Base-by-base conservation (phyloP, 768 basidiomycete genomes). In the Mycena vitilis region DNA sequence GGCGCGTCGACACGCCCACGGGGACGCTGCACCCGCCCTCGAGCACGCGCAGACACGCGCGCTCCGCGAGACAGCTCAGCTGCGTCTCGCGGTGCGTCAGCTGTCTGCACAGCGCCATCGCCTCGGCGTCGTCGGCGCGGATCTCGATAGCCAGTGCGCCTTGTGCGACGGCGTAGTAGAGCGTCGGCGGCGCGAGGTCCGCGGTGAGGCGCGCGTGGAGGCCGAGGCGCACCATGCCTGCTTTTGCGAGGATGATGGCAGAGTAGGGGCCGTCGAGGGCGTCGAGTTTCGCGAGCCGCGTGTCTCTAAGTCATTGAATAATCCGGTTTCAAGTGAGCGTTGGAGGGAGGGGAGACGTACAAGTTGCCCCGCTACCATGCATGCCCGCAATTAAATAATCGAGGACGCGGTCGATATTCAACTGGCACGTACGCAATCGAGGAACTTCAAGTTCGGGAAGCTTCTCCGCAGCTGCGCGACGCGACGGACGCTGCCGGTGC, bases 1-100 rank as follows among this genome's bases (percentile, higher is more conserved):
- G 77, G 55, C 77, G 80, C 36, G 88, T 90, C 60, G 85, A 81
- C 37, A 94, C 91, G 9, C 96, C 96, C 20, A 99, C 95, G 2
- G 97, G 97, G 0, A 99, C 96, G 68, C 94, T 96, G 80, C 98
- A 99, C 34, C 98, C 98, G 23, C 98, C 98, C 78, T 99, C 98
- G 60, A 99, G 84, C 23, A 91, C 90, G n/a, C 91, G 84, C 70
- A 99, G 82, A 78, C 93, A 92, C 1, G 92, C 93, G 13, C 98
- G 88, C 79, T 99, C 98, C 3, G 95, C 95, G 30, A 86, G 81
- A 75, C 92, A 94, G 63, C 75, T 81, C 91, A 91, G 94, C 55
- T 89, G 85, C 0, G 95, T 95, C 76, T 87, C 84, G 81, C 89
- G 87, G 76, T 98, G 93, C 0, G 87, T 93, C 52, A 96, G 78